Conservation (phyloP, 1,284 basidiomycete species). For the Irpex sp. region DNA sequence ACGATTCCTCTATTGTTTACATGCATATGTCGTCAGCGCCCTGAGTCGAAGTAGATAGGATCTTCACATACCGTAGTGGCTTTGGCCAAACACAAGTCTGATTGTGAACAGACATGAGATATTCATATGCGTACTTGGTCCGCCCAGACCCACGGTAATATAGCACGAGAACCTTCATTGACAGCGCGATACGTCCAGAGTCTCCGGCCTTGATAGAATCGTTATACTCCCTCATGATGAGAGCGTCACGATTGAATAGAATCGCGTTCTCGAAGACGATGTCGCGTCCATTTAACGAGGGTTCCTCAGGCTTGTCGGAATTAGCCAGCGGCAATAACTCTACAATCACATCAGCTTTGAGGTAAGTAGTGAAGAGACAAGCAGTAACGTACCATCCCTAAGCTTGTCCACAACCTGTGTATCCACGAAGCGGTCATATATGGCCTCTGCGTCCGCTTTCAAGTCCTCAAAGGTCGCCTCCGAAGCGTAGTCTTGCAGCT, state of each 20-base stretch:
- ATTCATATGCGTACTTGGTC: slow-evolving; percentile 38
- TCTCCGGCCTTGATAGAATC: slow-evolving; percentile 33
- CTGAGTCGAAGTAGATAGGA: too few species aligned
- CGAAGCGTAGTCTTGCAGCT: too few species aligned
- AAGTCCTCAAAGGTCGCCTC: not conserved
- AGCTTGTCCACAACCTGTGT: slow-evolving; percentile 22
- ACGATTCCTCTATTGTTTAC: too few species aligned
- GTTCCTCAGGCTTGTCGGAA: not conserved
- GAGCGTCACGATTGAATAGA: slow-evolving; percentile 33
- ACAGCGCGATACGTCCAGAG: slow-evolving; percentile 30
- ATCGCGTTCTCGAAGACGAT: slow-evolving; percentile 35
- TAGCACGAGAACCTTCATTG: slow-evolving; percentile 30
- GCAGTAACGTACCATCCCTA: too few species aligned
- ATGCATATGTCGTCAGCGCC: too few species aligned
- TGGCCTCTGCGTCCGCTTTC: not conserved
- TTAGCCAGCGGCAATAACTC: not conserved
- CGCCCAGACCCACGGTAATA: slow-evolving; percentile 31
- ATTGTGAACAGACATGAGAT: too few species aligned
- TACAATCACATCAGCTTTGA: not conserved
- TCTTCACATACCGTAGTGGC: too few species aligned
- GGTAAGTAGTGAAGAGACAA: too few species aligned
- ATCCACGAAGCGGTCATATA: slow-evolving; percentile 7
- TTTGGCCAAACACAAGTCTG: too few species aligned
- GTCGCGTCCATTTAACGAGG: not conserved
- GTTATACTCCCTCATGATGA: slow-evolving; percentile 31